These are phyloP conservation scores for Gentiana dahurica DNA, from an alignment of 257 asterid genomes.

Conservation along the genomic window DNA sequence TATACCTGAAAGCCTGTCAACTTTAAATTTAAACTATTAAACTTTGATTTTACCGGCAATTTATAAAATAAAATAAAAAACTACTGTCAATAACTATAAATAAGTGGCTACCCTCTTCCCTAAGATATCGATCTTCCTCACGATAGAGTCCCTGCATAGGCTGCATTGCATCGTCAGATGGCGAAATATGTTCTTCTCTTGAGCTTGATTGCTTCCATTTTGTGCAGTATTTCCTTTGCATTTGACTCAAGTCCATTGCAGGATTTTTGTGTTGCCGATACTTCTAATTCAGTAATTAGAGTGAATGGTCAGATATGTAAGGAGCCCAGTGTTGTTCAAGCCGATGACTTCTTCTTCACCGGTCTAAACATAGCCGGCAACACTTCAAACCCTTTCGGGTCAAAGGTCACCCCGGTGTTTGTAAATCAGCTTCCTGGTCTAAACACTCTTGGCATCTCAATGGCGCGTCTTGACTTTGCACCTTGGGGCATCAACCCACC, in stretches of 20 bases:
- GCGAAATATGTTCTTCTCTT: neutral
- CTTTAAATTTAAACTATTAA: too few relatives aligned
- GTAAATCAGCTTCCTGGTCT: neutral
- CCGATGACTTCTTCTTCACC: conserved; percentile 16
- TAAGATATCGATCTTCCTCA: too few relatives aligned
- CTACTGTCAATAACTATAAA: too few relatives aligned
- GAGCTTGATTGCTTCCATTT: neutral
- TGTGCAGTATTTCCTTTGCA: neutral
- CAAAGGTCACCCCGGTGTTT: neutral
- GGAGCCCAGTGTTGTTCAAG: conserved; percentile 4
- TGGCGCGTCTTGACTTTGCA: neutral
- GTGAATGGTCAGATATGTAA: conserved; percentile 16
- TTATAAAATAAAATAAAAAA: too few relatives aligned
- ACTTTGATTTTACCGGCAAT: too few relatives aligned
- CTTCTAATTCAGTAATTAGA: neutral
- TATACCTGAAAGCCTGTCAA: too few relatives aligned
- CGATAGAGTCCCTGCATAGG: too few relatives aligned
- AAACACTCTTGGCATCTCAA: conserved; percentile 4
- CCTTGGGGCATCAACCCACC: conserved; percentile 7
- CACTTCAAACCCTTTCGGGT: conserved; percentile 17
- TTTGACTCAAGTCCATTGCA: conserved; percentile 15
- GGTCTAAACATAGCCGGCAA: conserved; percentile 21
- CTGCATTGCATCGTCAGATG: too few relatives aligned
- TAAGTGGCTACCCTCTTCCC: too few relatives aligned
- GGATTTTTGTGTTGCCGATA: conserved; percentile 12